Percentiles rank a stretch among this genome's conserved stretches.
Evolutionary conservation across 805 yeast species (phyloP).

Genomic region (Kodamaea leandrae): DNA sequence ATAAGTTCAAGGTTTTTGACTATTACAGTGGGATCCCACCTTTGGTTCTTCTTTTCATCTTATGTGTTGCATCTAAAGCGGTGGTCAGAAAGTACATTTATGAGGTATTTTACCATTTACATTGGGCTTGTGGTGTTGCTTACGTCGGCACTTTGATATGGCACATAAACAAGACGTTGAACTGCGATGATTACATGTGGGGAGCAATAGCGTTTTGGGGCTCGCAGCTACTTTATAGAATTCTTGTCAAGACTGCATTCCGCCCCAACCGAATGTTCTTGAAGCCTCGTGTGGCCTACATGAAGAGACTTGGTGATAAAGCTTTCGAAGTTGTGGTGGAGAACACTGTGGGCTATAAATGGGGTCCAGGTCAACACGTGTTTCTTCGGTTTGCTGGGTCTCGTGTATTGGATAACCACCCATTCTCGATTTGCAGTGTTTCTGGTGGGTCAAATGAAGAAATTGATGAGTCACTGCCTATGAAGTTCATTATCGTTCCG

Average conservation of each 20-base stretch:
- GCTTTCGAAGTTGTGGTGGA: slow-evolving; percentile 36
- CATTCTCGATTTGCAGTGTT: slow-evolving; percentile 49
- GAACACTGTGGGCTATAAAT: slow-evolving; percentile 34
- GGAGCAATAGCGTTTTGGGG: slow-evolving; percentile 54
- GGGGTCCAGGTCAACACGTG: slow-evolving; percentile 58
- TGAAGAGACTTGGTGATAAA: slow-evolving; percentile 23
- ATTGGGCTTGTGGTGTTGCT: slow-evolving; percentile 53
- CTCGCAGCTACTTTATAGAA: slow-evolving; percentile 46
- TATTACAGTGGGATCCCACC: slow-evolving; percentile 49
- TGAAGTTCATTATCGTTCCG: slow-evolving; percentile 47
- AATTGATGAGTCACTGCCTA: slow-evolving; percentile 20
- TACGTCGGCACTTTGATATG: slow-evolving; percentile 46
- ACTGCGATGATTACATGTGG: slow-evolving; percentile 44
- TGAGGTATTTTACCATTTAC: slow-evolving; percentile 50
- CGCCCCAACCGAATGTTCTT: slow-evolving; percentile 42
- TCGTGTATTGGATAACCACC: slow-evolving; percentile 51
- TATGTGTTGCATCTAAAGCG: slow-evolving; percentile 44
- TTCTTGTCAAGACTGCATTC: slow-evolving; percentile 44
- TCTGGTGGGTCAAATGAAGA: slow-evolving; percentile 6
- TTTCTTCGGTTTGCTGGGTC: slow-evolving; percentile 46
- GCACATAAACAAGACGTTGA: slow-evolving; percentile 39
- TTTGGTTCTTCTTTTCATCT: slow-evolving; percentile 39
- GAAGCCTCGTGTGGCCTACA: slow-evolving; percentile 34
- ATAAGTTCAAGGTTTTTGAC: slow-evolving; percentile 19
- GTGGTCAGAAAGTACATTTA: slow-evolving; percentile 39